Evolutionary conservation across 148 eudicot genomes (phyloP).

Genomic region (Chenopodium formosanum): DNA sequence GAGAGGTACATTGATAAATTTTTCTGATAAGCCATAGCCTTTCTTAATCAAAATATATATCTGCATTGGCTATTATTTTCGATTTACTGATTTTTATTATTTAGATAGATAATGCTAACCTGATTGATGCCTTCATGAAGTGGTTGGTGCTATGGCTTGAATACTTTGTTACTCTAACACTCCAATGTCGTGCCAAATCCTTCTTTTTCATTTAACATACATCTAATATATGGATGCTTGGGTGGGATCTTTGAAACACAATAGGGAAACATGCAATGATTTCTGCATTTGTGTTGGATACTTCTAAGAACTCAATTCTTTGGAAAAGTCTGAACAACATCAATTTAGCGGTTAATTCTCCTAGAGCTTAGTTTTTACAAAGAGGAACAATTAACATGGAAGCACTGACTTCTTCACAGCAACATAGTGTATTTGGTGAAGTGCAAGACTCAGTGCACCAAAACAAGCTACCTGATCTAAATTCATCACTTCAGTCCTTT

Average conservation of each 20-base stretch:
- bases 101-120: background rate
- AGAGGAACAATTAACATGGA: background rate
- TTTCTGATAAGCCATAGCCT: background rate
- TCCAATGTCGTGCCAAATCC: too few species aligned
- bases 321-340: background rate
- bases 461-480: too few species aligned
- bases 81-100: background rate
- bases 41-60: background rate
- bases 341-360: too few species aligned
- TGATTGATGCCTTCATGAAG: background rate
- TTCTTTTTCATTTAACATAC: too few species aligned
- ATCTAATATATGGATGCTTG: too few species aligned
- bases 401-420: background rate
- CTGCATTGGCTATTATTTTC: background rate
- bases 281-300: background rate
- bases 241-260: background rate
- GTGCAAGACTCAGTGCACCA: too few species aligned
- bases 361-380: background rate
- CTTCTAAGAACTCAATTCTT: background rate
- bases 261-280: background rate
- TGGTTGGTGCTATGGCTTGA: background rate
- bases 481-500: too few species aligned
- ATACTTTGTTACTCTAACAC: background rate
- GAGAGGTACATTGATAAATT: conserved; percentile 42
- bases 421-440: background rate